Conservation (phyloP, 768 basidiomycete species). For the Mycena amicta region DNA sequence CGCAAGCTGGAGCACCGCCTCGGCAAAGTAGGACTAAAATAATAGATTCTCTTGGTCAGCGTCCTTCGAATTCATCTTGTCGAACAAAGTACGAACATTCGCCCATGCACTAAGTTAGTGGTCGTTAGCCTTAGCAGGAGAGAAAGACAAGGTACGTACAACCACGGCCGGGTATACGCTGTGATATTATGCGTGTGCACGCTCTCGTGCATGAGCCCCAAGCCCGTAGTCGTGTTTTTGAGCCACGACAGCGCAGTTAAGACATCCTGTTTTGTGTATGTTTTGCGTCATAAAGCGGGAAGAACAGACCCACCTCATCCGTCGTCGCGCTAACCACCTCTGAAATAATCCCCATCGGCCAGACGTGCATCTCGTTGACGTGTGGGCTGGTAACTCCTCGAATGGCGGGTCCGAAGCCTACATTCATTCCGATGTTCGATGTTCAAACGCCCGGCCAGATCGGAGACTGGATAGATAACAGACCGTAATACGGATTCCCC, state of each 20-base stretch:
- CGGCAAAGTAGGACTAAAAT: constrained; percentile 19
- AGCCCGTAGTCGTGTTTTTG: constrained; percentile 18
- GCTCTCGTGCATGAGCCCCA: constrained; percentile 22
- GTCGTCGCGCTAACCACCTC: constrained; percentile 16
- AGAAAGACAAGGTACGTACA: constrained; percentile 2
- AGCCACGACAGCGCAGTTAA: constrained; percentile 16
- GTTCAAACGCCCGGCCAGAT: no score
- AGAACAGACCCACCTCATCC: no score
- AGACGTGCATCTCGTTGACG: constrained; percentile 20
- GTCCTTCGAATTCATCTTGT: neutral
- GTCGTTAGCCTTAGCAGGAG: neutral
- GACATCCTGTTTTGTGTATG: no score
- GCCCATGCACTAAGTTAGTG: constrained; percentile 12
- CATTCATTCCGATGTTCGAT: no score
- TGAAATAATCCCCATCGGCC: constrained; percentile 19
- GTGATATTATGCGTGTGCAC: constrained; percentile 13
- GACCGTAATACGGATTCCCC: constrained; percentile 17
- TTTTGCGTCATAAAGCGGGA: no score
- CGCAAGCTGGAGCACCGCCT: constrained; percentile 18
- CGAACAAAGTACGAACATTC: neutral
- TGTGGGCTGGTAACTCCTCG: constrained; percentile 19
- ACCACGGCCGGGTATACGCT: constrained; percentile 20
- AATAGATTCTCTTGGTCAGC: neutral
- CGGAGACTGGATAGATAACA: no score
- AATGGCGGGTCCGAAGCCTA: constrained; percentile 18